A percentile compares a stretch with the other conserved stretches of the same genome.
Conservation (phyloP, 2,329 filamentous ascomycete species). For the Purpureocillium takamizusanense region DNA sequence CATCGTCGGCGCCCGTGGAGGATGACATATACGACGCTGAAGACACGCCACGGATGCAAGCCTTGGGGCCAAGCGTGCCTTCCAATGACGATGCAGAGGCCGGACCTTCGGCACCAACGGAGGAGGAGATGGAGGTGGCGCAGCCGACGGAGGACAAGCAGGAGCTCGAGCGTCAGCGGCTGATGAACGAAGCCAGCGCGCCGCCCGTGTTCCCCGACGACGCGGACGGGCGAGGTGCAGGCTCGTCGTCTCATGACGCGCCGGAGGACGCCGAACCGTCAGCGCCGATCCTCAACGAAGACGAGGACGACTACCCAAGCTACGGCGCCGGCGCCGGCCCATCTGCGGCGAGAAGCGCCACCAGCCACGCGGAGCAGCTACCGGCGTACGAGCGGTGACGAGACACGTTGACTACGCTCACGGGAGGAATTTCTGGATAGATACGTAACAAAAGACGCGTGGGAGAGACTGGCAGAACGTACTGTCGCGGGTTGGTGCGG, state of each 20-base stretch:
- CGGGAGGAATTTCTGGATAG: too few species aligned
- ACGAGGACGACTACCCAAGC: conserved; percentile 40
- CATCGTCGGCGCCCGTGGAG: conserved; percentile 26
- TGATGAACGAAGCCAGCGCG: conserved; percentile 56
- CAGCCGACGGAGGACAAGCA: conserved; percentile 60
- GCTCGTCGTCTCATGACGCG: conserved; percentile 17
- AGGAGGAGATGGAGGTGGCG: conserved; percentile 30
- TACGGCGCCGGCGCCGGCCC: conserved; percentile 17
- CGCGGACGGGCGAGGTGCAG: conserved; percentile 26
- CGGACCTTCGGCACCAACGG: conserved; percentile 33
- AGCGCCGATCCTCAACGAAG: conserved; percentile 46
- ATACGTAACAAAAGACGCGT: too few species aligned
- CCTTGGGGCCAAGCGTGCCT: conserved; percentile 6
- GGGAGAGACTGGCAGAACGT: too few species aligned
- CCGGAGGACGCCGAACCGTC: conserved; percentile 32
- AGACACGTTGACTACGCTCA: too few species aligned
- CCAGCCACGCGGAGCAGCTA: conserved; percentile 20
- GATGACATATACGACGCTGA: conserved; percentile 44
- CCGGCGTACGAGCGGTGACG: conserved; percentile 31
- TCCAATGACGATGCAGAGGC: conserved; percentile 7
- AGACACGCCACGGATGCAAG: conserved; percentile 20
- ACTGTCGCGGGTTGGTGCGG: too few species aligned
- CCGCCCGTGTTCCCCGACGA: conserved; percentile 51
- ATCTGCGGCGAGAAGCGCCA: conserved; percentile 6
- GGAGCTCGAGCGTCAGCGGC: conserved; percentile 59